Base-by-base conservation (phyloP, 306 rosid species). In the Acacia confusa region DNA sequence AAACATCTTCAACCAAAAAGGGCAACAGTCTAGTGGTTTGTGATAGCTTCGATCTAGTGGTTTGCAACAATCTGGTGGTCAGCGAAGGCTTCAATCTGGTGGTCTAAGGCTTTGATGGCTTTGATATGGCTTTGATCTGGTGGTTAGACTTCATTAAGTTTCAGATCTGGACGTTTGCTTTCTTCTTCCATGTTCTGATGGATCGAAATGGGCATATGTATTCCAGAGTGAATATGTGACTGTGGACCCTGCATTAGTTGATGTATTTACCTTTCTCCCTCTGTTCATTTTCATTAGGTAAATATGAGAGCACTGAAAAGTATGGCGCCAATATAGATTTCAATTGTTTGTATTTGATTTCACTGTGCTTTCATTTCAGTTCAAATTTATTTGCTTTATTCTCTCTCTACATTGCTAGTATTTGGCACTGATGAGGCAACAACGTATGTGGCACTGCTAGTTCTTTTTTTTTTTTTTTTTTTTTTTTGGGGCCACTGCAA, bases 401-500 rank as follows among this genome's bases (percentile, higher is more conserved):
- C 41, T 79, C 71, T 61, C 22, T 64, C 65, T 25, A 41, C 32
- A 28, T 78, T 70, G 17, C 85, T 75, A 95, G 97, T 91, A 79
- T 88, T 88, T 84, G 99, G 99, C 88, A 93, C 97, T 32, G 97
- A 95, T 84, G 99, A 95, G 90, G 99, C 97, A 79, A 95, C 99
- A 38, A 95, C 97, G 6, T 95, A 97, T 63, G 90, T n/a, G n/a
- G n/a, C n/a, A n/a, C n/a, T n/a, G n/a, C n/a, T n/a, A n/a, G n/a
- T n/a, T n/a, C n/a, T n/a, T n/a, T n/a, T n/a, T n/a, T n/a, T n/a
- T n/a, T n/a, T n/a, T n/a, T n/a, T n/a, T 87, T 95, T 16, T 70
- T 65, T 28, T 16, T 27, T 48, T 48, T 1, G 1, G 20, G 22
- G 57, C 57, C 22, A 50, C 57, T 6, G 57, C 57, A 9, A 16